A percentile compares a stretch with the other conserved stretches of the same genome.
These are phyloP conservation scores for Phalaenopsis equestris DNA, from an alignment of 106 monocot genomes.

Conservation along the genomic window DNA sequence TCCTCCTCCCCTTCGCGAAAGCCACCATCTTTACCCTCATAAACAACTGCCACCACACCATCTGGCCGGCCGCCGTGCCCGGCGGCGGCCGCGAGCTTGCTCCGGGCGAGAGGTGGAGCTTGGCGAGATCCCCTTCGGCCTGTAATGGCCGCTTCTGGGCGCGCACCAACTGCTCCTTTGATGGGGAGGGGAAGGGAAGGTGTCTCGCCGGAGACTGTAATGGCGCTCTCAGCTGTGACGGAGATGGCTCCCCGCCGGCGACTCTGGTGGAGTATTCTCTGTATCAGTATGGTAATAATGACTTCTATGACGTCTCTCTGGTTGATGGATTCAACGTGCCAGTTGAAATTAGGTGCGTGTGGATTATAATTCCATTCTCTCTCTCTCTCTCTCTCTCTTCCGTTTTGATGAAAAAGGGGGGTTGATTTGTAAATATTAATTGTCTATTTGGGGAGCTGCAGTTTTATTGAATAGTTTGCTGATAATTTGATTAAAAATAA, in stretches of 20 bases:
- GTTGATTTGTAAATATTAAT: too few relatives aligned
- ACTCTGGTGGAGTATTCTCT: neutral
- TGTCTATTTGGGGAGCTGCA: too few relatives aligned
- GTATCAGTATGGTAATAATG: conserved; percentile 5
- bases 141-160: conserved; percentile 3
- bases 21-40: conserved; percentile 7
- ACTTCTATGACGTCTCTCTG: conserved; percentile 32
- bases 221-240: neutral
- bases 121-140: neutral
- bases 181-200: neutral
- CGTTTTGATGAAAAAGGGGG: too few relatives aligned
- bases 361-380: too few relatives aligned
- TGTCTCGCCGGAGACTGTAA: neutral
- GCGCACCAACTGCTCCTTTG: conserved; percentile 5
- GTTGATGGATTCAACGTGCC: conserved; percentile 39
- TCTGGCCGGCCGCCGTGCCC: conserved; percentile 5
- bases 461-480: too few relatives aligned
- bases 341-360: neutral
- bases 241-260: neutral
- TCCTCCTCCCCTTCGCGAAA: neutral
- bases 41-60: conserved; percentile 7
- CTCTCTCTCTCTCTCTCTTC: neutral
- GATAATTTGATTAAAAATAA: too few relatives aligned
- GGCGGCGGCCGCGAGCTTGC: conserved; percentile 1
- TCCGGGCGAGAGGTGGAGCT: neutral